Evolutionary conservation across 73 alveolate species (phyloP).

Genomic region (Effrenium voratum): DNA sequence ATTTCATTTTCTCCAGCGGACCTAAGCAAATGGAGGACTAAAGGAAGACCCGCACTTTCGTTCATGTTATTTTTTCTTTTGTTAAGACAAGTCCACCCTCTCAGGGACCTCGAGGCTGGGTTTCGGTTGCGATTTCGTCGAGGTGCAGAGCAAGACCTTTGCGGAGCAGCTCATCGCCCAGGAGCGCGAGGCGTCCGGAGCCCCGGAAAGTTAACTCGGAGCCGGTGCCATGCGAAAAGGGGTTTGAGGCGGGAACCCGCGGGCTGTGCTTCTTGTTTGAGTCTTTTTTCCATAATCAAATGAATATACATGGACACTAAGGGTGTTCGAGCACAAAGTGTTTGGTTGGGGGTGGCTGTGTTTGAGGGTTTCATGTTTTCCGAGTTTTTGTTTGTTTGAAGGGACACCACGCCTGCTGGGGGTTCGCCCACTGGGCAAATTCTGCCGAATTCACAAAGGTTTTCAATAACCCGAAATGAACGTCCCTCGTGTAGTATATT

Average conservation of each 20-base stretch:
- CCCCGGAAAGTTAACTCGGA: background rate
- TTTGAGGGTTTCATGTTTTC: no score
- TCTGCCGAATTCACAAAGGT: no score
- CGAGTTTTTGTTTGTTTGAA: no score
- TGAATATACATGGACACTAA: background rate
- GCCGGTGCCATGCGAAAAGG: background rate
- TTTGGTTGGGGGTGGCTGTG: no score
- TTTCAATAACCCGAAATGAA: no score
- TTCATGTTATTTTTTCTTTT: background rate
- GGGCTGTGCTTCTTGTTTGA: background rate
- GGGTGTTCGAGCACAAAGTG: no score
- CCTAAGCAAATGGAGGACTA: background rate
- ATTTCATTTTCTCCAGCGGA: no score
- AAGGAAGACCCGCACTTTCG: background rate
- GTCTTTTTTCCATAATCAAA: background rate
- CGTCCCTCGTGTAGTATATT: no score
- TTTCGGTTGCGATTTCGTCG: background rate
- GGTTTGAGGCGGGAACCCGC: background rate
- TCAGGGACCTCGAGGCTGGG: background rate
- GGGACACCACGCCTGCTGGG: no score
- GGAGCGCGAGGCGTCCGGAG: slow-evolving; percentile 33
- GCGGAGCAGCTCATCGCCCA: slow-evolving; percentile 60
- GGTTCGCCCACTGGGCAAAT: no score
- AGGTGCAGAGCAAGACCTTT: slow-evolving; percentile 51
- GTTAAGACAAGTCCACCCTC: background rate